Base-by-base conservation (phyloP, 225 moss, liverwort and hornwort genomes). In the Pseudoscleropodium purum region DNA sequence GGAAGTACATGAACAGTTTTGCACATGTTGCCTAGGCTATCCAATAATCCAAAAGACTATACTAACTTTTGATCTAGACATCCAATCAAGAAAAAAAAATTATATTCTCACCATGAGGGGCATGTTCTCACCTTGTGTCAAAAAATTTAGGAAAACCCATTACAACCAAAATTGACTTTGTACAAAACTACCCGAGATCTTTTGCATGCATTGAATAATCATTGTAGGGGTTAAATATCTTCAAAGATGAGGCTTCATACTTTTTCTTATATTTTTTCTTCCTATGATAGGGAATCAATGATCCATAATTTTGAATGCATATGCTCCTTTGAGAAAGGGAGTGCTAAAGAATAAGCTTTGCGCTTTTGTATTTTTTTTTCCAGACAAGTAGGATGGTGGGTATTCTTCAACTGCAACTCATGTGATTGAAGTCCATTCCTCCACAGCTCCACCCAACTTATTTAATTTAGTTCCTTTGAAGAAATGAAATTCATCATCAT, bases 11-110 rank as follows among this genome's bases (percentile, higher is more conserved):
- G 6, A 39, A 8, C 8, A 39, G 39, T 70, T 39, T 20, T 39
- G 25, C 7, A 14, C 5, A 70, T 69, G 13, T 1, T n/a, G 2
- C 12, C 0, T 21, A 1, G 9, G 9, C 0, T 43, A 1, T 29
- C 29, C 0, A 1, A 74, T 45, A 29, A 1, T 29, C 29, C 0
- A 1, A 74, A 74, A 29, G 10, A 6, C 10, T 45, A 1, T 0
- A 2, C 15, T 41, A 23, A 41, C 9, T 41, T 72, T 26, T 41
- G 26, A 41, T 72, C 1, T 9, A 1, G 0, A 39, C 15, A 72
- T 9, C 0, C 5, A 7, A 26, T 25, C 0, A 2, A 9, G 4
- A 41, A 72, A 70, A 68, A 23, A 72, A 39, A 13, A 47, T 47
- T 7, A 39, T 39, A 70, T 39, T 39, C 6, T 8, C 25, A 37